Conservation (phyloP, 495 filamentous ascomycete species). For the Aspergillus bertholletiae region DNA sequence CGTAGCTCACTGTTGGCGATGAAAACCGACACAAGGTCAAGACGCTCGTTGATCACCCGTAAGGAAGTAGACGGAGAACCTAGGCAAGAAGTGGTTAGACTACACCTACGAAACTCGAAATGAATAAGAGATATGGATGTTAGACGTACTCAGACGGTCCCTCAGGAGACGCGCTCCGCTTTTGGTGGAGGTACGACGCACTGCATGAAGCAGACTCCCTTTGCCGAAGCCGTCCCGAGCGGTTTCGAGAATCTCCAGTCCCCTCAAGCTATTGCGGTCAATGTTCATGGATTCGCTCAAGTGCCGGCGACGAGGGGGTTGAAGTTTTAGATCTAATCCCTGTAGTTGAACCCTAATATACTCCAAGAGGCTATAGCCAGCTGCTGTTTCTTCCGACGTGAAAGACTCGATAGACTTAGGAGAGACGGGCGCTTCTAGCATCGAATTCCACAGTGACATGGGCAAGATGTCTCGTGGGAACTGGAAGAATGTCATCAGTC, state of each 20-base stretch:
- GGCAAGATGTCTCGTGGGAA: constrained; percentile 29
- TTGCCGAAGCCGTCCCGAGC: constrained; percentile 68
- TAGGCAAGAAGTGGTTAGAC: background rate
- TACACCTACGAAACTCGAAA: background rate
- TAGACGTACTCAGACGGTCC: constrained; percentile 70
- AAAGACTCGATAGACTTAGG: constrained; percentile 38
- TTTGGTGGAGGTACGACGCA: constrained; percentile 86
- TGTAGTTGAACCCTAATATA: constrained; percentile 80
- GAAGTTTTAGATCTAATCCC: constrained; percentile 76
- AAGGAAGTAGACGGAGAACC: constrained; percentile 80
- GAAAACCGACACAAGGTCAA: constrained; percentile 78
- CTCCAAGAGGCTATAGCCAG: constrained; percentile 71
- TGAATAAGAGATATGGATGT: background rate
- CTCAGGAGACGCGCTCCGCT: constrained; percentile 81
- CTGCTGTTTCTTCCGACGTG: constrained; percentile 47
- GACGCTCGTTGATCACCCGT: constrained; percentile 69
- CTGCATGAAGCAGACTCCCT: constrained; percentile 82
- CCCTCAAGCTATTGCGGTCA: constrained; percentile 84
- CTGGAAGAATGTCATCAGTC: constrained; percentile 39
- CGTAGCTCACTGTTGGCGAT: constrained; percentile 58
- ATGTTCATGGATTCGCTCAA: constrained; percentile 78
- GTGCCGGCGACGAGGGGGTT: constrained; percentile 72
- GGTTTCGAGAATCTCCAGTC: constrained; percentile 83
- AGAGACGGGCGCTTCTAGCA: constrained; percentile 66
- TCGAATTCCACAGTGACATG: constrained; percentile 64